Percentiles rank a stretch among this genome's conserved stretches.
phyloP scores from a whole-genome alignment of 1,284 basidiomycete species.

The Veloboletus limbatus region DNA sequence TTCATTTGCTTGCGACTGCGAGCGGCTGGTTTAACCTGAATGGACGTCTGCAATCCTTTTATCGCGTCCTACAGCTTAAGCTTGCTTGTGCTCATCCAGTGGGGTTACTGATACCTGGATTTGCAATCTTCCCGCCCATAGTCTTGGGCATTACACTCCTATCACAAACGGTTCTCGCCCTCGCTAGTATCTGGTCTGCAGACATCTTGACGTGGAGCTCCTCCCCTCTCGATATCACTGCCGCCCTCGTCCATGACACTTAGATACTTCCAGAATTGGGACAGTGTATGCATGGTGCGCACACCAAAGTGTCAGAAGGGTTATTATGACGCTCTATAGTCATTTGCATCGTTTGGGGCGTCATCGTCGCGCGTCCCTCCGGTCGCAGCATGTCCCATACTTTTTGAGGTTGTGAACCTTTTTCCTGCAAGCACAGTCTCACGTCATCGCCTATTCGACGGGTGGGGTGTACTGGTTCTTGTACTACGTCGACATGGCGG shows the following conservation, averaged over 20 bases:
- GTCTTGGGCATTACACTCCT: conserved; percentile 24
- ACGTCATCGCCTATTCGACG: conserved; percentile 22
- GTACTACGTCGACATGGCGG: conserved; percentile 27
- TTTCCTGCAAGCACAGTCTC: conserved; percentile 24
- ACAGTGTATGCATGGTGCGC: conserved; percentile 25
- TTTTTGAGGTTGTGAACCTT: conserved; percentile 24
- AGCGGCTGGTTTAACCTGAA: conserved; percentile 21
- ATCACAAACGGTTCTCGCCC: conserved; percentile 25
- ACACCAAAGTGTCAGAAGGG: conserved; percentile 19
- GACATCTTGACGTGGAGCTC: conserved; percentile 33
- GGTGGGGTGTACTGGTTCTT: conserved; percentile 20
- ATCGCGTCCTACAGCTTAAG: conserved; percentile 29
- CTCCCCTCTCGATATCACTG: conserved; percentile 33
- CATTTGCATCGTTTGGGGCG: conserved; percentile 24
- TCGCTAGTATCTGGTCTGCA: conserved; percentile 17
- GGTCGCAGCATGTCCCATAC: conserved; percentile 12
- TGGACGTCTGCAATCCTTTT: conserved; percentile 29
- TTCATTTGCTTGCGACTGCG: conserved; percentile 28
- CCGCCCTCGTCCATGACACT: conserved; percentile 29
- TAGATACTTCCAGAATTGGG: conserved; percentile 18
- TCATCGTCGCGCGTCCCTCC: conserved; percentile 16
- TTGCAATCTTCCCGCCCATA: conserved; percentile 29
- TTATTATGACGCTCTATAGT: conserved; percentile 21
- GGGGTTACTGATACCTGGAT: conserved; percentile 3
- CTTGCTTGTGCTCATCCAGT: conserved; percentile 23